Percentiles rank a stretch among this genome's conserved stretches.
phyloP scores from a whole-genome alignment of 108 stramenopile genomes.

The Epithemia pelagica region DNA sequence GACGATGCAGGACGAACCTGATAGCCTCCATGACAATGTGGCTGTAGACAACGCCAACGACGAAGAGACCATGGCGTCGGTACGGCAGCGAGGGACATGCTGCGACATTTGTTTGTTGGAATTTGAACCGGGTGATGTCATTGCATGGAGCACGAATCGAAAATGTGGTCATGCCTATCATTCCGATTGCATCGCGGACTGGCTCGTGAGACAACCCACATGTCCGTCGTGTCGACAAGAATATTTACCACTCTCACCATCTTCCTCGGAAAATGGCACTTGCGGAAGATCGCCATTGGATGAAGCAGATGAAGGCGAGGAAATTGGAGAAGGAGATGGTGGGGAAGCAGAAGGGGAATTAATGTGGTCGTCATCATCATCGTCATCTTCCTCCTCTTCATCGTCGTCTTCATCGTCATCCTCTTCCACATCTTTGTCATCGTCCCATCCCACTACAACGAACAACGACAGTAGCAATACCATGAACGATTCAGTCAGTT shows the following conservation, averaged over 20 bases:
- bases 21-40: neutral
- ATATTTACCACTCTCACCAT: constrained; percentile 10
- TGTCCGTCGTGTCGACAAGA: constrained; percentile 46
- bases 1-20: neutral
- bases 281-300: neutral
- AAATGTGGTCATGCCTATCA: constrained; percentile 42
- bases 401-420: constrained; percentile 4
- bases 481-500: neutral
- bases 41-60: neutral
- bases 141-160: constrained; percentile 33
- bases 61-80: neutral
- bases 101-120: constrained; percentile 51
- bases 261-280: neutral
- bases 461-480: neutral
- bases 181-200: constrained; percentile 35
- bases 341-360: constrained; percentile 1
- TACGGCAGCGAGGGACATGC: neutral
- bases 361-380: constrained; percentile 4
- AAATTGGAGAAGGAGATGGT: neutral
- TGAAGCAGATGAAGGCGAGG: neutral
- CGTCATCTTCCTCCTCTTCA: neutral
- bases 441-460: no score
- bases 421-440: no score
- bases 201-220: constrained; percentile 30
- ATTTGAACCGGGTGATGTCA: constrained; percentile 38